Conservation (phyloP, 441 rosid species). For the Melastoma candidum region DNA sequence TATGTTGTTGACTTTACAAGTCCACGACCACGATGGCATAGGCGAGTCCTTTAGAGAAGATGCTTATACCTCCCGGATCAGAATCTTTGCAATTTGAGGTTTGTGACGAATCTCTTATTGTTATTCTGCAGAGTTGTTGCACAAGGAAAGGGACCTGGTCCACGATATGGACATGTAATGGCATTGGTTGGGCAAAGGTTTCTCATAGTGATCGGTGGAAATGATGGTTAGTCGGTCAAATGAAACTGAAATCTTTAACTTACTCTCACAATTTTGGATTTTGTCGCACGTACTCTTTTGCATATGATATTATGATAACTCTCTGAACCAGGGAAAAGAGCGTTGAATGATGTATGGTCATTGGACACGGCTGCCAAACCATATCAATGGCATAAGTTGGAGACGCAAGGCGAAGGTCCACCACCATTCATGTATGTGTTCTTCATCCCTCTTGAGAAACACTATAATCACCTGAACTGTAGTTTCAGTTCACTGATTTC, state of each 20-base stretch:
- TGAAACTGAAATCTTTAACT: not conserved
- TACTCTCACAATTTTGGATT: not conserved
- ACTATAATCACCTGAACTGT: not conserved
- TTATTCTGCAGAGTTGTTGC: constrained; percentile 76
- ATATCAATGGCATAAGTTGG: constrained; percentile 98
- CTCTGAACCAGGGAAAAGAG: constrained; percentile 60
- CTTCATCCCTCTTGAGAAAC: not conserved
- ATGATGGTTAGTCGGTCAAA: constrained; percentile 40
- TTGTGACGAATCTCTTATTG: constrained; percentile 14
- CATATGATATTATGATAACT: no score
- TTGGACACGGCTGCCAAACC: constrained; percentile 99
- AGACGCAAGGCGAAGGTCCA: constrained; percentile 99
- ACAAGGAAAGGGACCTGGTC: constrained; percentile 99
- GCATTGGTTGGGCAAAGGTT: constrained; percentile 99
- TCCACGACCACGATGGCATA: constrained; percentile 93
- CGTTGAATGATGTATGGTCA: constrained; percentile 99
- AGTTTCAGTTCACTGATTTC: no score
- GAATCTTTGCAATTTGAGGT: not conserved
- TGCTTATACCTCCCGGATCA: not conserved
- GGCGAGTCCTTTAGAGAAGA: constrained; percentile 31
- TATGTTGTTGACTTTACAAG: constrained; percentile 97
- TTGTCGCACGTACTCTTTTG: no score
- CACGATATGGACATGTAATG: constrained; percentile 99
- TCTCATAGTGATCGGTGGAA: constrained; percentile 91
- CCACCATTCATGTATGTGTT: constrained; percentile 97